Percentiles rank a stretch among this genome's conserved stretches.
These are phyloP conservation scores for Botrytis aclada DNA, from an alignment of 2,329 filamentous ascomycete species.

Conservation along the genomic window DNA sequence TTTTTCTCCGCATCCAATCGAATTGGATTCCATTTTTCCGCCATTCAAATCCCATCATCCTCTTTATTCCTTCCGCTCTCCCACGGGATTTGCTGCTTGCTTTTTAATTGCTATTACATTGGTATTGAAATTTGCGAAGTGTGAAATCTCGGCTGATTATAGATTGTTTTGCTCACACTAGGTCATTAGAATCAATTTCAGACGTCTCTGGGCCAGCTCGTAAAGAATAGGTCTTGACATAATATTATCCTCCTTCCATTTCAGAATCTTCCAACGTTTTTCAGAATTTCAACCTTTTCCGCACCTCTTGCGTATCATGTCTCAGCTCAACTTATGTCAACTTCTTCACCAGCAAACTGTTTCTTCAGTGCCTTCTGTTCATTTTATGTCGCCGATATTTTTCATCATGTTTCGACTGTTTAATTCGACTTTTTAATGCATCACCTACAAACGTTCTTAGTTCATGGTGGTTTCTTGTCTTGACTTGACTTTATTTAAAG, in stretches of 20 bases:
- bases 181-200: conserved; percentile 22
- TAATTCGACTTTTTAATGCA: conserved; percentile 11
- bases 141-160: conserved; percentile 16
- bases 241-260: background rate
- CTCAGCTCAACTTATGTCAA: conserved; percentile 1
- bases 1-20: background rate
- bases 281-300: background rate
- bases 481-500: conserved; percentile 4
- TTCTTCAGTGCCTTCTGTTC: background rate
- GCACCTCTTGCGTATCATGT: conserved; percentile 2
- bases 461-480: background rate
- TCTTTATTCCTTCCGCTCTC: background rate
- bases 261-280: background rate
- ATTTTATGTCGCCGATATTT: background rate
- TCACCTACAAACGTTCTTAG: background rate
- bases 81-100: conserved; percentile 17
- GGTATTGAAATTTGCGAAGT: conserved; percentile 14
- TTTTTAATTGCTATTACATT: conserved; percentile 17
- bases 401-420: conserved; percentile 7
- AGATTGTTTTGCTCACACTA: conserved; percentile 18
- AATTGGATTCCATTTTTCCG: background rate
- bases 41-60: background rate
- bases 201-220: conserved; percentile 18
- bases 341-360: background rate
- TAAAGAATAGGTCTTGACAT: conserved; percentile 3